These are phyloP conservation scores for Trichoderma arundinaceum DNA, from an alignment of 2,329 filamentous ascomycete genomes.

Conservation along the genomic window DNA sequence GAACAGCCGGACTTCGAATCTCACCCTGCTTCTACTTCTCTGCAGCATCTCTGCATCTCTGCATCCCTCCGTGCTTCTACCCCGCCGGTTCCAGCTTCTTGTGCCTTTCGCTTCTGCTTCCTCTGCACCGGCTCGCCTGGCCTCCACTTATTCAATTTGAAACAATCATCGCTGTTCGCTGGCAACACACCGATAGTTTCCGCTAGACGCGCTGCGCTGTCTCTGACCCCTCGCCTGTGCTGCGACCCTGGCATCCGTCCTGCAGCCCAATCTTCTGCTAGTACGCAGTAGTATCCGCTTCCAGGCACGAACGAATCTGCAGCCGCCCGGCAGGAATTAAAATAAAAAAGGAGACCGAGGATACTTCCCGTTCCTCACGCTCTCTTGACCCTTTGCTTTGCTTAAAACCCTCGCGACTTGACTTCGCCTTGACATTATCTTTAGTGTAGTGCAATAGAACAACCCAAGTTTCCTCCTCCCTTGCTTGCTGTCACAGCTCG, in stretches of 20 bases:
- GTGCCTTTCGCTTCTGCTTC: conserved; percentile 24
- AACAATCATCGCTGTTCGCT: conserved; percentile 25
- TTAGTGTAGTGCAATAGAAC: conserved; percentile 33
- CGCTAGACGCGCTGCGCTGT: conserved; percentile 30
- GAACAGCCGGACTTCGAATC: neutral
- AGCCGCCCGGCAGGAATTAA: conserved; percentile 16
- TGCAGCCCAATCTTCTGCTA: conserved; percentile 31
- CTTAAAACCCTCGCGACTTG: conserved; percentile 8
- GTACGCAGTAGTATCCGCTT: conserved; percentile 28
- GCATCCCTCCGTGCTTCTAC: conserved; percentile 10
- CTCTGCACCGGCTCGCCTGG: conserved; percentile 18
- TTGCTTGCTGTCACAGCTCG: conserved; percentile 16
- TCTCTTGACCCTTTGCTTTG: conserved; percentile 14
- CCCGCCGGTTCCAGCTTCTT: conserved; percentile 25
- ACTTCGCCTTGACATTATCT: conserved; percentile 27
- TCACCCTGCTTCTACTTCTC: neutral
- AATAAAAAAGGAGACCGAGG: conserved; percentile 11
- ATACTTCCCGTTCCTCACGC: conserved; percentile 9
- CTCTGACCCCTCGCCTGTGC: conserved; percentile 20
- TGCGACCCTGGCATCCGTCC: conserved; percentile 20
- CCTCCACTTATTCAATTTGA: conserved; percentile 23
- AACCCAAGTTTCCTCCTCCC: conserved; percentile 14
- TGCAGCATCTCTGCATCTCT: conserved; percentile 24
- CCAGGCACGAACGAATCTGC: conserved; percentile 30
- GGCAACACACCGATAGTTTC: conserved; percentile 29